Base-by-base conservation (phyloP, 345 rosid genomes). In the Sonneratia caseolaris region DNA sequence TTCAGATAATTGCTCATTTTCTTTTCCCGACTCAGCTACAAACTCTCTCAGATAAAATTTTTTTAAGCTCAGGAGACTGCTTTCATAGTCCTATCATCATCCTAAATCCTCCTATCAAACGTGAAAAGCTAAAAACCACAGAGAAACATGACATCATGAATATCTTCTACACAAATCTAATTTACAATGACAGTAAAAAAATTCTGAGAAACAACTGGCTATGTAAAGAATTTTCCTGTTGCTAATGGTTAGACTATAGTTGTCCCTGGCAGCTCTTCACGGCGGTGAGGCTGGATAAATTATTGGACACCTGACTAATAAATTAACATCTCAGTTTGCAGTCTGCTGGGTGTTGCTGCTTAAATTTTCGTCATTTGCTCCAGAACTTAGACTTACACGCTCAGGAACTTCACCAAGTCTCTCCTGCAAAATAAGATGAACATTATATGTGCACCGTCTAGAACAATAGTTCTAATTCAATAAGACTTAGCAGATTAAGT, bases 381-480 rank as follows among this genome's bases (percentile, higher is more conserved):
- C 76, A 62, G 90, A 86, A 76, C 78, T 68, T 75, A 71, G 83
- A 80, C 69, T 79, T 74, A 81, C 76, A 82, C 77, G 82, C 70
- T 68, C 74, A 36, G 21, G 70, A 12, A 59, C 37, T 74, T 90
- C 87, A 71, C 85, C 84, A 16, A 93, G 88, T 72, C 85, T 91
- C 76, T 87, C 96, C 98, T 93, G 85, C 81, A 82, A 55, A 6
- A 62, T 15, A 62, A 32, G 18, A 62, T 4, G 7, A 62, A 13
- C 32, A 62, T 35, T 62, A 3, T 13, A 1, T 21, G 64, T 40
- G 64, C 21, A 22, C 36, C 36, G 18, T 55, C 22, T 22, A 56
- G 66, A 42, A 72, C 22, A 56, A 43, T 43, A 45, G 48, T 18
- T 16, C 24, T 18, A 21, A 59, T 47, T 47, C 13, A 47, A 47